A percentile compares a stretch with the other conserved stretches of the same genome.
phyloP scores from a whole-genome alignment of 352 stramenopile genomes.

The Halophytophthora batemanensis region DNA sequence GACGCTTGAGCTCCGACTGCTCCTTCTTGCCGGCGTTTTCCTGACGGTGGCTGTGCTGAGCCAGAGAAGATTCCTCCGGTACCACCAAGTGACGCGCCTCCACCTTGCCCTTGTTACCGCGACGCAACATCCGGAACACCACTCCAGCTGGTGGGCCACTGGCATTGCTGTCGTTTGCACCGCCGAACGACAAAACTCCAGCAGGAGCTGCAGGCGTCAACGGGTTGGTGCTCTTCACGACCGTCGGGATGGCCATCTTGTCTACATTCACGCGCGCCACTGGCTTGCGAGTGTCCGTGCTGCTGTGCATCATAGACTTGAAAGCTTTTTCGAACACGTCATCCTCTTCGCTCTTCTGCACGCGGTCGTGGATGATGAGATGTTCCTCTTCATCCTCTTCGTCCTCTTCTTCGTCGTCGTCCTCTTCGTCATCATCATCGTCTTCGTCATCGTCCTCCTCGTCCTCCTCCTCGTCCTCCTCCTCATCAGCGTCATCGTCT shows the following conservation, averaged over 20 bases:
- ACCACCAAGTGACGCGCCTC: constrained; percentile 94
- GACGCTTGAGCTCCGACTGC: constrained; percentile 83
- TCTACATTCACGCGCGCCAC: constrained; percentile 71
- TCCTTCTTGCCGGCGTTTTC: constrained; percentile 85
- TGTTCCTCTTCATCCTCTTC: constrained; percentile 84
- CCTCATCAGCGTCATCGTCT: constrained; percentile 21
- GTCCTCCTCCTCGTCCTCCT: constrained; percentile 73
- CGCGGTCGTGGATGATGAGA: constrained; percentile 84
- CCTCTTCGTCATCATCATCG: constrained; percentile 62
- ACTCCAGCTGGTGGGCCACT: constrained; percentile 47
- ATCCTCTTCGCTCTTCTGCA: constrained; percentile 78
- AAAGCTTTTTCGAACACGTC: constrained; percentile 88
- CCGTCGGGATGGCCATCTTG: constrained; percentile 86
- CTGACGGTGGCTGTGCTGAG: constrained; percentile 86
- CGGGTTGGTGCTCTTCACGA: constrained; percentile 53
- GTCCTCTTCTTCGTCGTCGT: constrained; percentile 56
- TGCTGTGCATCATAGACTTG: constrained; percentile 81
- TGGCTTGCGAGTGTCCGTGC: constrained; percentile 58
- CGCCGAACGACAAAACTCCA: constrained; percentile 19
- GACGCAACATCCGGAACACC: constrained; percentile 94
- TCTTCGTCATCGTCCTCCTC: constrained; percentile 71
- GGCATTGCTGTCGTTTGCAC: too few relatives aligned
- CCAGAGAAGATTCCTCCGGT: constrained; percentile 91
- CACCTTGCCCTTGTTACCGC: constrained; percentile 96
- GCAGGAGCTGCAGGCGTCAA: constrained; percentile 14